Evolutionary conservation across 345 rosid species (phyloP).

Genomic region (Aquilaria yunnanensis): DNA sequence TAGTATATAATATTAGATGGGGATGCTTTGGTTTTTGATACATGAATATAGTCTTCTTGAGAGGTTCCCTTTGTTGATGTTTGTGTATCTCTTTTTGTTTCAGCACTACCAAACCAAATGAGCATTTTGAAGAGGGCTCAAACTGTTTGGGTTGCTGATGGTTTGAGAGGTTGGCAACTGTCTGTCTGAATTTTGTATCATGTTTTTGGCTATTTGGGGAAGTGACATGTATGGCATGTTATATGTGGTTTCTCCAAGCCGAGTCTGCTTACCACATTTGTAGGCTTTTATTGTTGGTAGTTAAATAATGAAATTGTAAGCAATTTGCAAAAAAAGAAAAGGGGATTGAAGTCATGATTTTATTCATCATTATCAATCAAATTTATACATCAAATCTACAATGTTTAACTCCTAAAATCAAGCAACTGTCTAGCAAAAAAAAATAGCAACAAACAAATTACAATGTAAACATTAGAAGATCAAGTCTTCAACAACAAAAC

Average conservation of each 20-base stretch:
- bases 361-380: too few species aligned
- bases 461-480: too few species aligned
- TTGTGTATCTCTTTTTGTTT: conserved; percentile 1
- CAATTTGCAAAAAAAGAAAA: too few species aligned
- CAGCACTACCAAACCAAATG: conserved; percentile 50
- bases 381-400: too few species aligned
- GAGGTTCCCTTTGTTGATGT: too few species aligned
- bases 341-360: too few species aligned
- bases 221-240: not conserved
- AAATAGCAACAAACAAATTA: too few species aligned
- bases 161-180: conserved; percentile 45
- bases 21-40: not conserved
- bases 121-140: conserved; percentile 66
- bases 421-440: too few species aligned
- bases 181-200: not conserved
- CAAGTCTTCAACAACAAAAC: too few species aligned
- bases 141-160: conserved; percentile 62
- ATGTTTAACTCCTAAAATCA: too few species aligned
- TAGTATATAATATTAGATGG: not conserved
- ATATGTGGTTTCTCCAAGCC: conserved; percentile 14
- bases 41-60: not conserved
- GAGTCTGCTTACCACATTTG: conserved; percentile 14
- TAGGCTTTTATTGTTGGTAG: conserved; percentile 55
- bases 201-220: not conserved
- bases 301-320: too few species aligned